A percentile compares a stretch with the other conserved stretches of the same genome.
phyloP scores from a whole-genome alignment of 345 rosid genomes.

The Raphanus sativus region DNA sequence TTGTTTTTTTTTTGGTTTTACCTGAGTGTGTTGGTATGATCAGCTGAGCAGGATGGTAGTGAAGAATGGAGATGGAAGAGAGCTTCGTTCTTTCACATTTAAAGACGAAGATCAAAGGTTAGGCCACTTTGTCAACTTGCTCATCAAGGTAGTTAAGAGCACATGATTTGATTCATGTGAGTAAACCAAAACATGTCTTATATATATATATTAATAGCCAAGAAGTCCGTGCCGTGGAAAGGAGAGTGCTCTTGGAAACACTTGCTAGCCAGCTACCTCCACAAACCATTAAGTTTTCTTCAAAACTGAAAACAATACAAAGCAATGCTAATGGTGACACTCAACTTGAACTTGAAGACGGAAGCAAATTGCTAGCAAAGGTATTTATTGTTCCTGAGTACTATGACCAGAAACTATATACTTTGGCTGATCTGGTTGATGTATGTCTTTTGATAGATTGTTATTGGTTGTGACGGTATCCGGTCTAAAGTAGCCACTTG shows the following conservation, averaged over 20 bases:
- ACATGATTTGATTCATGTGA: background rate
- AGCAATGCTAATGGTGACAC: conserved; percentile 45
- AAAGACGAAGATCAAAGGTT: conserved; percentile 89
- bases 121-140: background rate
- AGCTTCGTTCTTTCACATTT: conserved; percentile 80
- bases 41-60: conserved; percentile 93
- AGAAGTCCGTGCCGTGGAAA: conserved; percentile 93
- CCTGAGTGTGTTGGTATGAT: conserved; percentile 53
- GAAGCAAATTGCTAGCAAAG: conserved; percentile 61
- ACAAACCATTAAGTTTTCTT: conserved; percentile 62
- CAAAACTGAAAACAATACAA: conserved; percentile 57
- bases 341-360: conserved; percentile 60
- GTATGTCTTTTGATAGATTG: conserved; percentile 51
- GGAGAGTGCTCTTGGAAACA: conserved; percentile 77
- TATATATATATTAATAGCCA: conserved; percentile 58
- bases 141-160: background rate
- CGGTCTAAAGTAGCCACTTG: conserved; percentile 77
- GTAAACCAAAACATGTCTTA: conserved; percentile 3
- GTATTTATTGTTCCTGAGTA: conserved; percentile 37
- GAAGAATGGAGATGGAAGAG: conserved; percentile 77
- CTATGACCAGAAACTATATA: background rate
- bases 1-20: conserved; percentile 13
- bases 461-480: conserved; percentile 85
- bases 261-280: conserved; percentile 73
- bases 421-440: background rate